These are phyloP conservation scores for Canavalia gladiata DNA, from an alignment of 306 rosid genomes.

Conservation along the genomic window DNA sequence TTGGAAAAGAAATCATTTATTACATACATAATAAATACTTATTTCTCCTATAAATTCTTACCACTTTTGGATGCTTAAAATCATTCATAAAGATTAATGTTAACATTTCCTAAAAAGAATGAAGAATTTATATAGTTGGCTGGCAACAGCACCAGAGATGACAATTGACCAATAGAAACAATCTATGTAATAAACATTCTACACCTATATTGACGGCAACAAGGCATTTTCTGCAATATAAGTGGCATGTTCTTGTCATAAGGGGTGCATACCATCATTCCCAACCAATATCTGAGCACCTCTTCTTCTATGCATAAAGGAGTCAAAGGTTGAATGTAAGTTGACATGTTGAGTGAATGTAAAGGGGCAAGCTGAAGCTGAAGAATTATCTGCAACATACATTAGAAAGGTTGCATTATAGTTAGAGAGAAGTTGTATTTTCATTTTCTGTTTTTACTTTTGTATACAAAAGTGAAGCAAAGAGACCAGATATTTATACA, in stretches of 20 bases:
- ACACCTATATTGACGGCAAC: not conserved
- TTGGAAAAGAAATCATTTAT: no score
- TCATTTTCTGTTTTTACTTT: no score
- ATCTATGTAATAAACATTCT: not conserved
- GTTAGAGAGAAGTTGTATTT: no score
- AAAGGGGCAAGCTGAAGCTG: slow-evolving; percentile 67
- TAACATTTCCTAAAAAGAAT: no score
- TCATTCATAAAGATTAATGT: no score
- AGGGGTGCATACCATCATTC: slow-evolving; percentile 64
- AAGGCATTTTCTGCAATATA: not conserved
- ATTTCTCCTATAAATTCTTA: no score
- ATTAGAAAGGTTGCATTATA: not conserved
- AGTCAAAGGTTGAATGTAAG: slow-evolving; percentile 64
- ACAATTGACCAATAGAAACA: not conserved
- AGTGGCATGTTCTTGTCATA: not conserved
- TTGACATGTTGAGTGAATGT: slow-evolving; percentile 69
- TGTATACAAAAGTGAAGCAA: no score
- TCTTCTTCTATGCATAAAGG: slow-evolving; percentile 61
- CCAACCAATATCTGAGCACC: slow-evolving; percentile 69
- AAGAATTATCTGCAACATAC: slow-evolving; percentile 57
- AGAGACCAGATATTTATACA: no score
- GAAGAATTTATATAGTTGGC: no score
- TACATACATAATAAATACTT: no score
- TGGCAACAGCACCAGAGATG: no score
- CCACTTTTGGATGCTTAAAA: no score